phyloP scores from a whole-genome alignment of 352 stramenopile genomes.

The Globisporangium heterothallicum region DNA sequence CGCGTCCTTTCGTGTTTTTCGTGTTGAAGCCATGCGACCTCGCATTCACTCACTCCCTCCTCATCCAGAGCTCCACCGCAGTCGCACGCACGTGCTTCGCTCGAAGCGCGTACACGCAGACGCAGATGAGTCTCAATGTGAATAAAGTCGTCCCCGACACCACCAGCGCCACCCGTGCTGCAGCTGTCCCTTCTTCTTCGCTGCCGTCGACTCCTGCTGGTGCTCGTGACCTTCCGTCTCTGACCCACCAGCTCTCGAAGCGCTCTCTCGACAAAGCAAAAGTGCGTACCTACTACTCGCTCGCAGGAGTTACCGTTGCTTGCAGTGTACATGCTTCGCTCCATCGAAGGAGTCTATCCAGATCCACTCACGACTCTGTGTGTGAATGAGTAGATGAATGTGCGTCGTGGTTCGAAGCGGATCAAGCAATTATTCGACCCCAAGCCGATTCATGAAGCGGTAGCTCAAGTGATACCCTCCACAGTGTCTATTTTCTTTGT shows the following conservation, averaged over 20 bases:
- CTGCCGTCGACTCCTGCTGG: not conserved
- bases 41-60: no score
- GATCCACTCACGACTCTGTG: no score
- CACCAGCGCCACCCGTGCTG: not conserved
- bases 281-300: constrained; percentile 12
- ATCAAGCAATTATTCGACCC: constrained; percentile 24
- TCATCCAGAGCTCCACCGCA: no score
- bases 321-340: no score
- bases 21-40: no score
- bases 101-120: not conserved
- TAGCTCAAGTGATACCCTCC: constrained; percentile 1
- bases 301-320: no score
- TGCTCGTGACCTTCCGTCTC: no score
- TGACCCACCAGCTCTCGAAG: constrained; percentile 4
- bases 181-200: no score
- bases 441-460: constrained; percentile 16
- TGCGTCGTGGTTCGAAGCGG: constrained; percentile 20
- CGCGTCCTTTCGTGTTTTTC: no score
- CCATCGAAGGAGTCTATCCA: no score
- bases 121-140: constrained; percentile 12
- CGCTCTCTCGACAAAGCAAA: constrained; percentile 20
- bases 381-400: constrained; percentile 24
- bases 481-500: not conserved
- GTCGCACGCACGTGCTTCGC: no score
- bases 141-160: constrained; percentile 13